Base-by-base conservation (phyloP, 495 filamentous ascomycete genomes). In the Aspergillus ostianus region DNA sequence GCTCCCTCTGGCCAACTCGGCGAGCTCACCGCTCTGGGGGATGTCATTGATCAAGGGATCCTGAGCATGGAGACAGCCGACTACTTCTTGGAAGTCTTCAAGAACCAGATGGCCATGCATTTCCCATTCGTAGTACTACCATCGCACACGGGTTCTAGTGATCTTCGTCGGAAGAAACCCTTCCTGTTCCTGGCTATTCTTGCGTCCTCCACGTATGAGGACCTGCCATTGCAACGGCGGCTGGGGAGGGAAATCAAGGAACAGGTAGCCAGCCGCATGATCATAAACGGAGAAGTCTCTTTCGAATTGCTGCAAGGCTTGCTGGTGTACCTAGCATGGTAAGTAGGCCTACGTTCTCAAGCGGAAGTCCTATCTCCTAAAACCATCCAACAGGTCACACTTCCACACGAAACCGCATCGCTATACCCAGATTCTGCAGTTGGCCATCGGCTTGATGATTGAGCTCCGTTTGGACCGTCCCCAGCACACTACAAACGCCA, bases 261-360 rank as follows among this genome's bases (percentile, higher is more conserved):
- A 55, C 65, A 70, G 45, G 61, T 79, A 51, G 61, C 74, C 21
- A 71, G 76, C 26, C 70, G 71, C 21, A 76, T 84, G 68, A 62
- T 82, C 15, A 57, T 82, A 53, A 71, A 74, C 36, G 72, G 73
- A 6, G 76, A 82, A 47, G 66, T 77, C 18, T 80, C 75, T 26
- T 63, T 83, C 45, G 80, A 84, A 45, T 62, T 80, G 18, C 71
- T 83, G 12, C 74, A 80, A 66, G 77, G 80, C 17, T 70, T 81
- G 20, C 61, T 80, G 12, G 63, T 82, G 2, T 72, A 77, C 48
- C 61, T 83, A 18, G 80, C 79, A 10, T 82, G 72, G 68, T 77
- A 73, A 58, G 30, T 55, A 45, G 23, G 6, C 17, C 29, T 52
- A 7, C 21, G 56, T 27, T 49, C 41, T 44, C 45, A 47, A 32